Conservation (phyloP, 164 flowering plant genomes). For the Stephania cephalantha region DNA sequence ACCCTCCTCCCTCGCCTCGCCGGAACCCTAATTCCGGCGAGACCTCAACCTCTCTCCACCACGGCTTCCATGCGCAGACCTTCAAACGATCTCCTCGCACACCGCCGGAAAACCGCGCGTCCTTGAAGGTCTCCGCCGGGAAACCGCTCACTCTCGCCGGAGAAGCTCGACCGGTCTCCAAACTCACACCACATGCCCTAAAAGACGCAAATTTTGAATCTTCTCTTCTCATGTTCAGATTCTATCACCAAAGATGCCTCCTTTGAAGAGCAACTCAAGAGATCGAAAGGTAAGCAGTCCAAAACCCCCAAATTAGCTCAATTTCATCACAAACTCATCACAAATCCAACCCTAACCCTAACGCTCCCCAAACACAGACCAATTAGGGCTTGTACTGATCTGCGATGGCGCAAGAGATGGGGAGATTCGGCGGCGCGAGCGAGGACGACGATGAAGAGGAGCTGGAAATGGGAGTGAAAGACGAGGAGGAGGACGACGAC, state of each 20-base stretch:
- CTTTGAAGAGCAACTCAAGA: neutral
- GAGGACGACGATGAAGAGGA: conserved; percentile 88
- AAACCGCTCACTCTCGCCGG: neutral
- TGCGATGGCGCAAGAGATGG: conserved; percentile 50
- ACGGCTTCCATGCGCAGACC: neutral
- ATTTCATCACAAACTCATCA: neutral
- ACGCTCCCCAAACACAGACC: neutral
- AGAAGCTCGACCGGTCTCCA: neutral
- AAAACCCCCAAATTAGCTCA: neutral
- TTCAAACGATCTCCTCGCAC: neutral
- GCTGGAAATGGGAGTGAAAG: conserved; percentile 69
- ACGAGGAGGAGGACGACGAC: conserved; percentile 64
- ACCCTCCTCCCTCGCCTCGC: conserved; percentile 6
- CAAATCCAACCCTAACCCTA: neutral
- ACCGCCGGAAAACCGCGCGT: neutral
- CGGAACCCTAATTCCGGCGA: conserved; percentile 10
- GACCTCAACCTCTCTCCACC: neutral
- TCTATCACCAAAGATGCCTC: neutral
- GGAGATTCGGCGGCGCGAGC: conserved; percentile 45
- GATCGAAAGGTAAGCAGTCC: neutral
- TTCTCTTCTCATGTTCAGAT: neutral
- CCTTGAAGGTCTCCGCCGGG: neutral
- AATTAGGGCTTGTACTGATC: neutral
- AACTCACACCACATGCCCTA: neutral
- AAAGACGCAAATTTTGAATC: conserved; percentile 4